These are phyloP conservation scores for peach (Prunus persica) DNA, from an alignment of 306 rosid species.

Conservation along the genomic window Prunus_persica_NCBIv2 NC_034010.1:28395001-28395500, in stretches of 20 bases:
- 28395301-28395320: slow-evolving; percentile 88
- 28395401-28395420: background rate
- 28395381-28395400: background rate
- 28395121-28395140: slow-evolving; percentile 54
- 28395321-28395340: slow-evolving; percentile 90
- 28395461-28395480: background rate
- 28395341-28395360: slow-evolving; percentile 45
- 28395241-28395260: slow-evolving; percentile 92
- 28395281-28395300: slow-evolving; percentile 98
- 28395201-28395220: slow-evolving; percentile 97
- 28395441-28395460: background rate
- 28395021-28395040: slow-evolving; percentile 64
- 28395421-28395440: background rate
- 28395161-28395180: slow-evolving; percentile 97
- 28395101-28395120: slow-evolving; percentile 48
- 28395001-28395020: slow-evolving; percentile 93
- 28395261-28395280: slow-evolving; percentile 98
- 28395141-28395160: slow-evolving; percentile 86
- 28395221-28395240: slow-evolving; percentile 75
- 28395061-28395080: slow-evolving; percentile 79
- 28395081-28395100: slow-evolving; percentile 81
- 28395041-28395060: slow-evolving; percentile 66
- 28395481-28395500: background rate
- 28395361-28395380: background rate
- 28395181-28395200: slow-evolving; percentile 88